Percentiles rank a stretch among this genome's conserved stretches.
These are phyloP conservation scores for Suillus brevipes DNA, from an alignment of 768 basidiomycete genomes.

Conservation along the genomic window DNA sequence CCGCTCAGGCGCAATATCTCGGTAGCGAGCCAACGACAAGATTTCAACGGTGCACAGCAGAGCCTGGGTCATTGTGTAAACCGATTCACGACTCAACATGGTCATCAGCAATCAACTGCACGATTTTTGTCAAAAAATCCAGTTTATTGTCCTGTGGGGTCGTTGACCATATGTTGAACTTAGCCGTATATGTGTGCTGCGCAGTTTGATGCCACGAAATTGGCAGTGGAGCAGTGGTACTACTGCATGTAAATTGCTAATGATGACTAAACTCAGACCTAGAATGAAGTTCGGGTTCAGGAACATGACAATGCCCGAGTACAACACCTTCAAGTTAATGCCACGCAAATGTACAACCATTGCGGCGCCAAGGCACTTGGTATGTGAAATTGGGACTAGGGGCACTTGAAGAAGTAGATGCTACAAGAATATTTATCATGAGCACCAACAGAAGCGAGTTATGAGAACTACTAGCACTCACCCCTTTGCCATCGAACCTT, in stretches of 20 bases:
- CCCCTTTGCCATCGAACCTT: constrained; percentile 37
- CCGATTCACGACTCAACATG: constrained; percentile 49
- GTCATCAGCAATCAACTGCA: neutral
- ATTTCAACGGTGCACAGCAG: constrained; percentile 17
- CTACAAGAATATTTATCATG: neutral
- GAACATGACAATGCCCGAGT: constrained; percentile 59
- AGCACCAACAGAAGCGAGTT: neutral
- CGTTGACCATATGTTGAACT: neutral
- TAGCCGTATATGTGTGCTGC: neutral
- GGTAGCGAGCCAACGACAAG: constrained; percentile 27
- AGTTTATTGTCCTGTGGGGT: no score
- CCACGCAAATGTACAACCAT: constrained; percentile 33
- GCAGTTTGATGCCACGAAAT: neutral
- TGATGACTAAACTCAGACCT: constrained; percentile 3
- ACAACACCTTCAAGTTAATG: constrained; percentile 39
- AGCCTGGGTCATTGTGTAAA: constrained; percentile 56
- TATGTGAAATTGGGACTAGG: constrained; percentile 17
- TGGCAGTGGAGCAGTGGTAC: neutral
- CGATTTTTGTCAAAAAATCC: neutral
- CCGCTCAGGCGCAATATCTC: constrained; percentile 29
- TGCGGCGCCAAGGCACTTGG: constrained; percentile 34
- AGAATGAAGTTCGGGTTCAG: constrained; percentile 36
- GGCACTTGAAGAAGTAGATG: constrained; percentile 1
- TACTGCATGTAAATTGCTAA: neutral
- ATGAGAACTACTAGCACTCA: constrained; percentile 18